Percentiles rank a stretch among this genome's conserved stretches.
These are phyloP conservation scores for Furcasterigmium furcatum DNA, from an alignment of 2,329 filamentous ascomycete genomes.

Conservation along the genomic window DNA sequence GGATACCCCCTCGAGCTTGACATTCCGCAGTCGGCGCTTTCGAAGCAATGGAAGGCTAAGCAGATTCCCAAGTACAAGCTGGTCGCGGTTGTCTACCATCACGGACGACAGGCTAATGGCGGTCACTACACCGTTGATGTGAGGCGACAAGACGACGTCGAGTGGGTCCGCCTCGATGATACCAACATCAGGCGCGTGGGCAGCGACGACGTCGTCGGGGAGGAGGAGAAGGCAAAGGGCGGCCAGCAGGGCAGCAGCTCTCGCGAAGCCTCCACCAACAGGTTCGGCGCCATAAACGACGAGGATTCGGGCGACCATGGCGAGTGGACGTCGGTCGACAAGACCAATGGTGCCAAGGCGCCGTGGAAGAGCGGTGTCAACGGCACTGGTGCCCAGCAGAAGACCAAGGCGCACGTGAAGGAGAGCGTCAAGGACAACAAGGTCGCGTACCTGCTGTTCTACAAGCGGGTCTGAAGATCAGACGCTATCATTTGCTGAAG, in stretches of 20 bases:
- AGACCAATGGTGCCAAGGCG: constrained; percentile 67
- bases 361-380: constrained; percentile 66
- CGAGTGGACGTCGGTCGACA: constrained; percentile 77
- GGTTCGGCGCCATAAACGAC: constrained; percentile 69
- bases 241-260: constrained; percentile 49
- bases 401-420: constrained; percentile 51
- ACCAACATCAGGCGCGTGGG: constrained; percentile 83
- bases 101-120: constrained; percentile 92
- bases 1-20: constrained; percentile 94
- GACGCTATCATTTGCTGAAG: too few relatives aligned
- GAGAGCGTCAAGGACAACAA: constrained; percentile 84
- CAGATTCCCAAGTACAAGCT: constrained; percentile 80
- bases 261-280: constrained; percentile 56
- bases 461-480: constrained; percentile 63
- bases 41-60: constrained; percentile 66
- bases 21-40: constrained; percentile 86
- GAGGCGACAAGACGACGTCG: constrained; percentile 85
- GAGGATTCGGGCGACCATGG: constrained; percentile 65
- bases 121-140: constrained; percentile 99
- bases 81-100: constrained; percentile 91
- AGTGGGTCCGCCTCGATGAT: constrained; percentile 96
- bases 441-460: constrained; percentile 95
- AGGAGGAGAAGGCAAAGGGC: constrained; percentile 69
- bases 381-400: constrained; percentile 43
- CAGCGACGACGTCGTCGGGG: constrained; percentile 81